Evolutionary conservation across 306 rosid species (phyloP), one percentile per base, ranked within the genome.

Genomic region (Malus sylvestris): DNA sequence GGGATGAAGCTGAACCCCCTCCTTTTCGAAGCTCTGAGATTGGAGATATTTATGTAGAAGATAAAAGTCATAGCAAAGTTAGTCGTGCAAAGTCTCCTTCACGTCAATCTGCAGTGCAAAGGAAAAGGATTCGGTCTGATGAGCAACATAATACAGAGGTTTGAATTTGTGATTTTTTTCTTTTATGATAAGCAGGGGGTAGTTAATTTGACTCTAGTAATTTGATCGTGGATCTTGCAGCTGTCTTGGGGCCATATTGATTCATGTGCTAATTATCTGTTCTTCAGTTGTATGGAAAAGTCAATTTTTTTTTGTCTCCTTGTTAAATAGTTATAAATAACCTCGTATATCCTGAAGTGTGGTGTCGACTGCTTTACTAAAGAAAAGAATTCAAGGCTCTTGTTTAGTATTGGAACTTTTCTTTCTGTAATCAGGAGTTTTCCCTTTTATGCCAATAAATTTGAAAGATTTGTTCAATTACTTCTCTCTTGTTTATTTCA

Each of bases 101-200:
- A 59, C 86, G 83, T 20, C 82, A 68, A 72, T 79, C 79, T 74
- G 86, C 85, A 70, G 76, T 76, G 78, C 81, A 80, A 76, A 90
- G 86, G 85, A 95, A 95, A 84, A 88, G 97, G 86, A 78, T 71
- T 76, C 87, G 90, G 52, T 77, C 85, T 69, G 95, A 90, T 79
- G 97, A 90, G 32, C 79, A 69, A 52, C 89, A 79, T 71, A 83
- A 79, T 75, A 69, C 74, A 57, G 90, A 91, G 97, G 97, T 93
- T 87, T 72, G 83, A 65, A 59, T 69, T 45, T 12, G 1, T 60
- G 40, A 16, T 35, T 75, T 38, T 76, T 63, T 19, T 57, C 20
- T 63, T 57, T 55, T 13, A 55, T 72, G 33, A 25, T 57, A 57
- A 19, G 67, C 53, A 3, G 45, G 55, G 53, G 30, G 19, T 22